Conservation (phyloP, 2,329 filamentous ascomycete genomes). For the Chrysosporium keratinophilum region DNA sequence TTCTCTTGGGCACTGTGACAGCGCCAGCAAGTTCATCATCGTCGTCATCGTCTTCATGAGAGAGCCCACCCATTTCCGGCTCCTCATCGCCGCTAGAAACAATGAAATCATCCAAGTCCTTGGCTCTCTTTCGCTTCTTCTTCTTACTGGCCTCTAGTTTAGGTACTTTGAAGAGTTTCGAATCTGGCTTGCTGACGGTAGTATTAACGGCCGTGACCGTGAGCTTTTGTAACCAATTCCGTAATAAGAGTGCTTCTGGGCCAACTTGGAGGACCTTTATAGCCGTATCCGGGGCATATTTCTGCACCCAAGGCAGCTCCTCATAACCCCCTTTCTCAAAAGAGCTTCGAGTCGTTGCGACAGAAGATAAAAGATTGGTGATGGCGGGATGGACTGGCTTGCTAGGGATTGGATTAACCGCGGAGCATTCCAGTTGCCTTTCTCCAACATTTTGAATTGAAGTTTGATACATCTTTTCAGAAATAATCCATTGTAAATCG, state of each 20-base stretch:
- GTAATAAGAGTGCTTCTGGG: slow-evolving; percentile 58
- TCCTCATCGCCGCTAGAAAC: slow-evolving; percentile 67
- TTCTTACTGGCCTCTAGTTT: slow-evolving; percentile 28
- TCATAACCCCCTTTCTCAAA: slow-evolving; percentile 76
- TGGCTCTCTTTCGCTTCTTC: slow-evolving; percentile 57
- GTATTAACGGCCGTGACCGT: slow-evolving; percentile 67
- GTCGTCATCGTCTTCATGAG: slow-evolving; percentile 43
- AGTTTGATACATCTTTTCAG: neutral
- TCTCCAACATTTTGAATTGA: neutral
- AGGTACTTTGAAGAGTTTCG: slow-evolving; percentile 20
- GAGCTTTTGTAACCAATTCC: slow-evolving; percentile 69
- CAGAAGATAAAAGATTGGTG: slow-evolving; percentile 46
- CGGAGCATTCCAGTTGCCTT: neutral
- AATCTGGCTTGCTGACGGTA: slow-evolving; percentile 32
- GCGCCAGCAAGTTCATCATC: slow-evolving; percentile 34
- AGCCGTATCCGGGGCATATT: slow-evolving; percentile 65
- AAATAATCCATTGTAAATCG: neutral
- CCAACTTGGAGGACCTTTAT: slow-evolving; percentile 65
- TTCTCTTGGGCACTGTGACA: slow-evolving; percentile 30
- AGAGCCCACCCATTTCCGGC: slow-evolving; percentile 57
- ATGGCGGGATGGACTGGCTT: slow-evolving; percentile 49
- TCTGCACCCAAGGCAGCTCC: slow-evolving; percentile 62
- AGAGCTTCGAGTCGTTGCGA: slow-evolving; percentile 57
- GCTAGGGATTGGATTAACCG: neutral
- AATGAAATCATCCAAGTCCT: slow-evolving; percentile 70